Conservation (phyloP, 1,139 yeast species). For the Scheffersomyces lignicola region DNA sequence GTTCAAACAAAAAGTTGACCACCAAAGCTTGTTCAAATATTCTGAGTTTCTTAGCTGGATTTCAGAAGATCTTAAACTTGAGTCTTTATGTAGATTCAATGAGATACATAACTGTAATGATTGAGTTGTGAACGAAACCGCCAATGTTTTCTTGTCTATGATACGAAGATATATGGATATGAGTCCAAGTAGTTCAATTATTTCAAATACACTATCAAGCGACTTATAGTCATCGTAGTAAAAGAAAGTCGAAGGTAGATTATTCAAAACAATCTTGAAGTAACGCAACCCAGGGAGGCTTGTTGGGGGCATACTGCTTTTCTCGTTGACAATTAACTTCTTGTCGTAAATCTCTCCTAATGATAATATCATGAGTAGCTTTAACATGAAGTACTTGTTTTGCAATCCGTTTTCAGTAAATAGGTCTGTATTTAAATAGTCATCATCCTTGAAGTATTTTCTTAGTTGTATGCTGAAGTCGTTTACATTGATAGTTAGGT, state of each 20-base stretch:
- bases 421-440: slow-evolving; percentile 5
- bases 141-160: slow-evolving; percentile 28
- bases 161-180: slow-evolving; percentile 25
- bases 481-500: slow-evolving; percentile 22
- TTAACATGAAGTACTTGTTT: slow-evolving; percentile 17
- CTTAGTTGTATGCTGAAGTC: slow-evolving; percentile 16
- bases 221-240: slow-evolving; percentile 14
- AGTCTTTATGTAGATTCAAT: slow-evolving; percentile 23
- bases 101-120: slow-evolving; percentile 30
- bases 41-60: slow-evolving; percentile 7
- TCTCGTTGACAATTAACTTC: slow-evolving; percentile 3
- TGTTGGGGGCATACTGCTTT: slow-evolving; percentile 4
- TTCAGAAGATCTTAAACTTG: not conserved
- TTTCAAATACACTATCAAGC: slow-evolving; percentile 17
- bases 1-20: slow-evolving; percentile 30
- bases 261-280: slow-evolving; percentile 20
- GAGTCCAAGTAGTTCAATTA: slow-evolving; percentile 26
- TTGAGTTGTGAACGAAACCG: slow-evolving; percentile 22
- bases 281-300: slow-evolving; percentile 26
- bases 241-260: slow-evolving; percentile 22
- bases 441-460: slow-evolving; percentile 15
- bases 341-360: slow-evolving; percentile 23
- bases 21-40: slow-evolving; percentile 18
- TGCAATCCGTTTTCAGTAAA: not conserved
- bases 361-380: slow-evolving; percentile 22